These are phyloP conservation scores for Fraxinus nigra DNA, from an alignment of 305 asterid genomes.

Conservation along the genomic window DNA sequence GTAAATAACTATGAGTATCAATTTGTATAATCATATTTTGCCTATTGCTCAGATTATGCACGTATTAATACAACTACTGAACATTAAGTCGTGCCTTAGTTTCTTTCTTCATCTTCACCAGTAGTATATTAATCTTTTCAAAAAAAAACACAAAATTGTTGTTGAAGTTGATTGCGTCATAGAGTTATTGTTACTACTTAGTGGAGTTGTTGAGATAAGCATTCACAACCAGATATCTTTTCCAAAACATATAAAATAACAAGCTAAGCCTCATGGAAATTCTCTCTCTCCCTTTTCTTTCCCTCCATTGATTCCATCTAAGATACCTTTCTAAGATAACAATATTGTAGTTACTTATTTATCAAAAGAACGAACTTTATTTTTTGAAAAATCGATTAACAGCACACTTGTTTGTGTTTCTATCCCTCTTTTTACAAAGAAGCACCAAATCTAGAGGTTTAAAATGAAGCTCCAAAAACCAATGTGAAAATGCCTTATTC, in stretches of 20 bases:
- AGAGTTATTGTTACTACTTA: neutral
- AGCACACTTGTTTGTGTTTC: neutral
- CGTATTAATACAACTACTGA: neutral
- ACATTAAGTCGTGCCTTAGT: neutral
- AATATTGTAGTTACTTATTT: neutral
- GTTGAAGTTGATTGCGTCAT: neutral
- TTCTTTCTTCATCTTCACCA: neutral
- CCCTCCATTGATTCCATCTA: neutral
- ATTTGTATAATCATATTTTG: neutral
- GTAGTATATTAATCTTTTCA: neutral
- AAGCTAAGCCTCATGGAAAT: neutral
- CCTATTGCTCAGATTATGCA: neutral
- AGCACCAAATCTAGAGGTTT: neutral
- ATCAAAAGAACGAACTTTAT: neutral
- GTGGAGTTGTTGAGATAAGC: neutral
- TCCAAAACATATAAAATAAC: neutral
- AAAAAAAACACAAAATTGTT: neutral
- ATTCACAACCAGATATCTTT: neutral
- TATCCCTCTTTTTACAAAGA: neutral
- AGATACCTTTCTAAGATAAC: neutral
- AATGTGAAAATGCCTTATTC: neutral
- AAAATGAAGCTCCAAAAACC: neutral
- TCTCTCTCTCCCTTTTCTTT: neutral
- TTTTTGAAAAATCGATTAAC: neutral
- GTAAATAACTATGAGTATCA: neutral